Evolutionary conservation across 2,329 filamentous ascomycete genomes (phyloP), one percentile per base, ranked within the genome.

Genomic region (Mycosphaerella sp.): DNA sequence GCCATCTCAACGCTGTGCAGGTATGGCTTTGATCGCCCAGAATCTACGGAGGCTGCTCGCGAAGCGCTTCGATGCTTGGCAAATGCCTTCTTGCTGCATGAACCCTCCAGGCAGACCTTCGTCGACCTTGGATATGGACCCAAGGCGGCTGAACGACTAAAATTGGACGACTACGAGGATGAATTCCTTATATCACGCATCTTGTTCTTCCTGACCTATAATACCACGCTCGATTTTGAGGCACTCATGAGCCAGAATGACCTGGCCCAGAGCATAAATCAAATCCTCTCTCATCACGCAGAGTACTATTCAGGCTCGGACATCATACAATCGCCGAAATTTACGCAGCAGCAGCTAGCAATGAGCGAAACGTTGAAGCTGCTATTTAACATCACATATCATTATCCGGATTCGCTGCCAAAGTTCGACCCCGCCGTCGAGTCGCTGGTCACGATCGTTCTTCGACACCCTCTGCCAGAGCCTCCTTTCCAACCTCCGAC

Each of bases 101-200:
- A 80, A 8, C 76, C 80, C 40, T 84, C 85, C 41, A 81, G 88
- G 48, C 85, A 92, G 67, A 78, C 80, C 43, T 84, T 93, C 50
- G 83, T 89, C 11, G 82, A 90, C 64, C 73, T 88, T 21, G 85
- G 80, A 7, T 85, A 82, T 65, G 81, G 81, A 40, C 73, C 77
- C 12, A 86, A 84, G 62, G 82, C 85, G 14, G 89, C 88, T 55
- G 77, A 81, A 53, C 82, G 80, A 59, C 78, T 95, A 41, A 85
- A 85, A 70, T 77, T 74, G 54, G 85, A 89, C 58, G 84, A 78
- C 62, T 78, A 80, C 52, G 90, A 97, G 57, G 86, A 95, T 62
- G 91, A 97, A 66, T 96, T 97, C 69, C 77, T 97, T 1, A 73
- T 80, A 56, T 85, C 85, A n/a, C 81, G 89, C 49, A 82, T 95